Base-by-base conservation (phyloP, 1,139 yeast genomes). In the Pichia sp. region DNA sequence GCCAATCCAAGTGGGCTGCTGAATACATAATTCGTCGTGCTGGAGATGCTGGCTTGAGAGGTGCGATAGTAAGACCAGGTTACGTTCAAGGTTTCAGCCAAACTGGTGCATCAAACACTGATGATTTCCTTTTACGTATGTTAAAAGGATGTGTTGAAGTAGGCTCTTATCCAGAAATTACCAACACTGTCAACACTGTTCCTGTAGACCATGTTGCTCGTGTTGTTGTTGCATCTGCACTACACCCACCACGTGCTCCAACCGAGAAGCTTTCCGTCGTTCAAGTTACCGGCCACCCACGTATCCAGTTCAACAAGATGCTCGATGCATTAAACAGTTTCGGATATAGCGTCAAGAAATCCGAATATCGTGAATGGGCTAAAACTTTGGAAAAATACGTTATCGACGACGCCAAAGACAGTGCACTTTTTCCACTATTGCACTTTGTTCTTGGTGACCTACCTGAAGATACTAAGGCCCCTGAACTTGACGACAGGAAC, bases 181-280 rank as follows among this genome's bases (percentile, higher is more conserved):
- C 81, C 64, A 95, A 93, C 74, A 81, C 85, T 50, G 96, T 92
- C 49, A 95, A 95, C 70, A 90, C 92, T 90, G 97, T 90, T 26
- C 99, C 99, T 3, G 99, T 93, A 40, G 98, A 93, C 64, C 99
- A 93, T 65, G 99, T 93, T 61, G 98, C 99, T 1, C 81, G 96
- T 54, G 89, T 90, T 29, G 90, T 86, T 38, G 88, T 85, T 52
- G 90, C 98, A 1, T 75, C 95, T 38, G 86, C 96, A 0, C 76
- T 93, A 61, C 81, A 82, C 62, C 95, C 97, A 38, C 90, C 95
- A 41, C 50, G 58, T 34, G 54, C 57, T 10, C 69, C 67, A 36
- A 68, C 69, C 16, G 59, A 67, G 8, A 67, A 64, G 1, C 72
- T 89, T 48, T 73, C 82, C 1, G 99, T 93, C 51, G 93, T 92